Percentiles rank a stretch among this genome's conserved stretches.
These are phyloP conservation scores for Canna indica DNA, from an alignment of 176 grass and related monocot genomes.

Conservation along the genomic window DNA sequence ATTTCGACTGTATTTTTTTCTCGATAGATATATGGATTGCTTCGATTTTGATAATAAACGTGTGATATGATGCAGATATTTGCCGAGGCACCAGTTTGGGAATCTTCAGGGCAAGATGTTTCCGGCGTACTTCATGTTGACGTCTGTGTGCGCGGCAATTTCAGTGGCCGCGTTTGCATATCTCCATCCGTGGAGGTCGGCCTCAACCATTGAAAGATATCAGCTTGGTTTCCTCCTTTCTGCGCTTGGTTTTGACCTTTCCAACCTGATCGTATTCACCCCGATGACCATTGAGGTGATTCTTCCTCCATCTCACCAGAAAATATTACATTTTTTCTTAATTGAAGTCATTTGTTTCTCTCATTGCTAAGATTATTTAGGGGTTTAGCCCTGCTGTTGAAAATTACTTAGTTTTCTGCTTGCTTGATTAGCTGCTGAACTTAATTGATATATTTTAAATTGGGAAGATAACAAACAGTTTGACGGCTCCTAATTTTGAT, in stretches of 20 bases:
- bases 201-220: conserved; percentile 59
- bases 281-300: conserved; percentile 93
- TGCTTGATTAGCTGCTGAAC: not conserved
- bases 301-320: not conserved
- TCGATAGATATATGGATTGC: not conserved
- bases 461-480: not conserved
- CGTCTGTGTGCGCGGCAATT: conserved; percentile 58
- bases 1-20: not conserved
- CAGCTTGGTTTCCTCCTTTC: conserved; percentile 83
- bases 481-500: not conserved
- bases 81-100: conserved; percentile 96
- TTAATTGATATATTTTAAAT: not conserved
- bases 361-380: not conserved
- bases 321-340: not conserved
- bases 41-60: not conserved
- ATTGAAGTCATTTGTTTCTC: not conserved
- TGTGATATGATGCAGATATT: conserved; percentile 32
- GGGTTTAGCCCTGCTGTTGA: not conserved
- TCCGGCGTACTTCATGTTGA: conserved; percentile 74
- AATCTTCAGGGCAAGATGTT: conserved; percentile 96
- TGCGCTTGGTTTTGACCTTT: conserved; percentile 67
- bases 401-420: not conserved
- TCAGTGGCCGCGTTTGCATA: conserved; percentile 77
- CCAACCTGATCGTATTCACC: conserved; percentile 90
- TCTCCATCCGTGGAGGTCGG: conserved; percentile 80